Evolutionary conservation across 257 asterid genomes (phyloP).

Genomic region (Jasminum sambac): DNA sequence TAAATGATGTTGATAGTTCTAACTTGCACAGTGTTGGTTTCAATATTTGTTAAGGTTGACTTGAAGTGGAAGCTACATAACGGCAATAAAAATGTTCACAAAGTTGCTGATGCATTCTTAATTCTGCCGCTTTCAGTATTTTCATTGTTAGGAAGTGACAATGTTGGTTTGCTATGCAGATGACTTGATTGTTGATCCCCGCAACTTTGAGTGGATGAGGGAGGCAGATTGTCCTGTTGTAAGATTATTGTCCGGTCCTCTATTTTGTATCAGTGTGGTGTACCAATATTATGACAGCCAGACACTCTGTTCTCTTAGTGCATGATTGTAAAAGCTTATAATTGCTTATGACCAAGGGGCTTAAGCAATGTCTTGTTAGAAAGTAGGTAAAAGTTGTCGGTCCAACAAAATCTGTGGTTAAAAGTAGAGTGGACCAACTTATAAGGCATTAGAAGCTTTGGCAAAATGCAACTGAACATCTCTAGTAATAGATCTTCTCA

Average conservation of each 20-base stretch:
- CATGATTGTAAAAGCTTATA: too few species aligned
- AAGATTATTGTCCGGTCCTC: conserved; percentile 30
- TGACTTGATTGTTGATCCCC: conserved; percentile 97
- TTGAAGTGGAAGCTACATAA: not conserved
- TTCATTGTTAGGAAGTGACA: not conserved
- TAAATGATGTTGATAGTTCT: not conserved
- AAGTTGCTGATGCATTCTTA: not conserved
- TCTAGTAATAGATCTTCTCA: conserved; percentile 9
- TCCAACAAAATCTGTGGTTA: too few species aligned
- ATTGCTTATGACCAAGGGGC: too few species aligned
- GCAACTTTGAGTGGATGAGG: conserved; percentile 97
- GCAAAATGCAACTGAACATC: too few species aligned
- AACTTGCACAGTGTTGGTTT: conserved; percentile 10
- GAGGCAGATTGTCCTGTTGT: conserved; percentile 94
- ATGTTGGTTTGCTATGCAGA: conserved; percentile 46
- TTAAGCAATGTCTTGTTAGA: too few species aligned
- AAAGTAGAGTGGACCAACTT: too few species aligned
- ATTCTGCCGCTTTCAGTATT: not conserved
- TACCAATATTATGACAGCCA: conserved; percentile 20
- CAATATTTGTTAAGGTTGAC: not conserved
- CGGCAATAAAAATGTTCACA: conserved; percentile 10
- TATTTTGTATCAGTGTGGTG: conserved; percentile 7
- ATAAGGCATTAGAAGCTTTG: too few species aligned
- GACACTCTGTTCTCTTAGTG: conserved; percentile 5
- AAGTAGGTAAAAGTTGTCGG: too few species aligned